phyloP scores from a whole-genome alignment of 2,329 filamentous ascomycete species.

The Beauveria asiatica region DNA sequence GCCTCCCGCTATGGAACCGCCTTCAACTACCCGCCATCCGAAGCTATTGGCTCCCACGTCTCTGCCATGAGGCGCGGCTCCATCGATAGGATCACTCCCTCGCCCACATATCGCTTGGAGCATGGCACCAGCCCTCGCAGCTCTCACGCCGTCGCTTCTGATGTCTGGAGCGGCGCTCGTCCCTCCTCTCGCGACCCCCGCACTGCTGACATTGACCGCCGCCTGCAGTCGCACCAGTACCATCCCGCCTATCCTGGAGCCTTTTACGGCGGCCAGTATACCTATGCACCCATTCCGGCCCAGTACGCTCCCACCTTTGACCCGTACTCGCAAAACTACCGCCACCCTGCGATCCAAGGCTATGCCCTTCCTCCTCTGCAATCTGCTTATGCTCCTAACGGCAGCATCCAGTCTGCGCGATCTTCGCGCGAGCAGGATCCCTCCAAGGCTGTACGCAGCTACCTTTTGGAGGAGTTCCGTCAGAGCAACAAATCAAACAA shows the following conservation, averaged over 20 bases:
- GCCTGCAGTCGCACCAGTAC: slow-evolving; percentile 25
- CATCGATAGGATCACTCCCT: slow-evolving; percentile 31
- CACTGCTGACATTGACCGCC: slow-evolving; percentile 31
- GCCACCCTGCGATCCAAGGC: slow-evolving; percentile 27
- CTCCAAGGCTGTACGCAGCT: slow-evolving; percentile 57
- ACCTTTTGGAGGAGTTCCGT: slow-evolving; percentile 72
- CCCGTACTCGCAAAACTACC: slow-evolving; percentile 27
- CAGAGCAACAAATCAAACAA: slow-evolving; percentile 61
- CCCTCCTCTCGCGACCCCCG: slow-evolving; percentile 26
- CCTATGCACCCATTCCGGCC: slow-evolving; percentile 20
- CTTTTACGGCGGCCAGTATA: slow-evolving; percentile 25
- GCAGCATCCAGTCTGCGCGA: slow-evolving; percentile 21
- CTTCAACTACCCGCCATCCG: slow-evolving; percentile 22
- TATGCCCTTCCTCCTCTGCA: slow-evolving; percentile 26
- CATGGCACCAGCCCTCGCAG: slow-evolving; percentile 18
- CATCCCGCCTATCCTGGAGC: slow-evolving; percentile 19
- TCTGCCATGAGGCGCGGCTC: slow-evolving; percentile 28
- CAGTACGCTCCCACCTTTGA: slow-evolving; percentile 29
- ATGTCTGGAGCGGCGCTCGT: slow-evolving; percentile 30
- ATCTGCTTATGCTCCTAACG: slow-evolving; percentile 22
- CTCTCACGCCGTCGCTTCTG: slow-evolving; percentile 22
- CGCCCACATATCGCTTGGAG: slow-evolving; percentile 22
- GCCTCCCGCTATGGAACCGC: slow-evolving; percentile 20
- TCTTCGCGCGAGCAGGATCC: slow-evolving; percentile 48
- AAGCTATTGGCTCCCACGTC: slow-evolving; percentile 20